These are phyloP conservation scores for Vinca minor DNA, from an alignment of 257 asterid genomes.

Conservation along the genomic window DNA sequence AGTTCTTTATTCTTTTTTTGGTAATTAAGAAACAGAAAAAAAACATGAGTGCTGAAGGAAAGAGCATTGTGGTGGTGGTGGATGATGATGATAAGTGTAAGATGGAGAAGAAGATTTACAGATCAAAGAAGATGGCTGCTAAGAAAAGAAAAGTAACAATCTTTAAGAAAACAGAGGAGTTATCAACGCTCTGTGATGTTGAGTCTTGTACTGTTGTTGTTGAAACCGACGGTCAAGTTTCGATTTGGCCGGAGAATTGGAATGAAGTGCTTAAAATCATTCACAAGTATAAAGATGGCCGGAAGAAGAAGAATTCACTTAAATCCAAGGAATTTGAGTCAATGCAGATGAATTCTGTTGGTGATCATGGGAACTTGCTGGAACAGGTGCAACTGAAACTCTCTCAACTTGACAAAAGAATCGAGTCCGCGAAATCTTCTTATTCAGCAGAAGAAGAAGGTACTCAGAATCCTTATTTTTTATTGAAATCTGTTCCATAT, in stretches of 20 bases:
- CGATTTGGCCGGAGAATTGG: slow-evolving; percentile 20
- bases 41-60: neutral
- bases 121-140: too few relatives aligned
- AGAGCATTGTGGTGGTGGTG: neutral
- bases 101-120: too few relatives aligned
- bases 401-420: neutral
- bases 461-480: neutral
- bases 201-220: slow-evolving; percentile 13
- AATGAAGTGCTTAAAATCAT: slow-evolving; percentile 4
- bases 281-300: neutral
- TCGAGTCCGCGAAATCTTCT: neutral
- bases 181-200: slow-evolving; percentile 14
- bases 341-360: too few relatives aligned
- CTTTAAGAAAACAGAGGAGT: slow-evolving; percentile 9
- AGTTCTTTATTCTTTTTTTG: too few relatives aligned
- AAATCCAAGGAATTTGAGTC: neutral
- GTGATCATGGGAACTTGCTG: neutral
- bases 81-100: neutral
- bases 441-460: neutral
- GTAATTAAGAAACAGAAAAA: neutral
- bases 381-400: neutral
- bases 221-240: slow-evolving; percentile 5
- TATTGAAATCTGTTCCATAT: neutral
- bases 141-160: slow-evolving; percentile 1
- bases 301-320: neutral